Evolutionary conservation across 192 early-diverging fungal genomes (phyloP).

Genomic region (Backusella parvicylindrica): DNA sequence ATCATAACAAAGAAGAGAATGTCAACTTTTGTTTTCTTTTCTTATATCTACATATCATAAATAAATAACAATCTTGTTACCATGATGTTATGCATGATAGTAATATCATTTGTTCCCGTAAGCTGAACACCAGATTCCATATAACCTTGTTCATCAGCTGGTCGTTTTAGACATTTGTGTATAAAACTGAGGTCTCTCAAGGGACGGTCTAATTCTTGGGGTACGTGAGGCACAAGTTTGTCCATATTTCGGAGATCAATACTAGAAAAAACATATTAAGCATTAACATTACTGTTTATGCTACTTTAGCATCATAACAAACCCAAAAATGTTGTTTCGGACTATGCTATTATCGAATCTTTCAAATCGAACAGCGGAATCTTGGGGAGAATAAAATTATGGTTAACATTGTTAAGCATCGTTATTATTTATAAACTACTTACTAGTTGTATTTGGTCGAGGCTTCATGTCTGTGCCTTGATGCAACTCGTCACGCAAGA

Average conservation of each 20-base stretch:
- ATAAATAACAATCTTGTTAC: neutral
- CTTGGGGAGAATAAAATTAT: neutral
- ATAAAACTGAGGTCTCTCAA: conserved; percentile 3
- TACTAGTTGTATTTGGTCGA: conserved; percentile 17
- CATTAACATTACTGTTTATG: neutral
- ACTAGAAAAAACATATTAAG: neutral
- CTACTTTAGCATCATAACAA: neutral
- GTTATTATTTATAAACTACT: no score
- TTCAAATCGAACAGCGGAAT: conserved; percentile 20
- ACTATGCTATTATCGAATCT: conserved; percentile 8
- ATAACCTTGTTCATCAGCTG: conserved; percentile 21
- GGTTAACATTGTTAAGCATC: no score
- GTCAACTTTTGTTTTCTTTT: neutral
- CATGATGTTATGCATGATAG: conserved; percentile 23
- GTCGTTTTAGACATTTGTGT: neutral
- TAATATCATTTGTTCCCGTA: conserved; percentile 16
- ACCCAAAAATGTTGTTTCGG: conserved; percentile 30
- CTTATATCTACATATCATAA: neutral
- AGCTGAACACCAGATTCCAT: conserved; percentile 25
- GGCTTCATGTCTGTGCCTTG: conserved; percentile 15
- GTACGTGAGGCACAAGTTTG: neutral
- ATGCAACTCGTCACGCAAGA: conserved; percentile 20
- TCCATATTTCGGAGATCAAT: conserved; percentile 23
- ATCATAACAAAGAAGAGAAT: neutral
- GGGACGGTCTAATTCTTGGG: neutral